Evolutionary conservation across 2,329 filamentous ascomycete species (phyloP).

Genomic region (Zarea fungicola): DNA sequence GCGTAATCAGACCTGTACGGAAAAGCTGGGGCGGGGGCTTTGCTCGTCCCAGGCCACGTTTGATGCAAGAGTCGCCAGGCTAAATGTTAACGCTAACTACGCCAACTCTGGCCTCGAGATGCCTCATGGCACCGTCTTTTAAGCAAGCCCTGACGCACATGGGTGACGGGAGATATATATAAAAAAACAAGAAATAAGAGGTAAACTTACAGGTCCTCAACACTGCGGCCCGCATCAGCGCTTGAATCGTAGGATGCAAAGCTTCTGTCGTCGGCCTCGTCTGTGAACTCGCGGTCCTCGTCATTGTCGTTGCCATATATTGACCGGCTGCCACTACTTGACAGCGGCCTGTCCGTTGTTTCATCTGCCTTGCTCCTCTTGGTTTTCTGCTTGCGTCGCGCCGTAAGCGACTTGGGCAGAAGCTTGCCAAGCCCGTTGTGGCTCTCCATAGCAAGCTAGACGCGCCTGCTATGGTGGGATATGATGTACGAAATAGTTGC

Average conservation of each 20-base stretch:
- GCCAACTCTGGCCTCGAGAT: background rate
- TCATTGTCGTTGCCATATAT: constrained; percentile 21
- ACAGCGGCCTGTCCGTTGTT: constrained; percentile 14
- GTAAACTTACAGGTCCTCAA: constrained; percentile 22
- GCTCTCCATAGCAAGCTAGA: constrained; percentile 6
- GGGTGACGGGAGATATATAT: constrained; percentile 16
- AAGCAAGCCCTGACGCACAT: constrained; percentile 11
- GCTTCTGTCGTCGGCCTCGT: constrained; percentile 28
- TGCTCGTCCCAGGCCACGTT: background rate
- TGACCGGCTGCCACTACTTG: constrained; percentile 16
- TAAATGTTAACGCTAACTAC: background rate
- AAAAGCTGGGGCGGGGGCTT: constrained; percentile 1
- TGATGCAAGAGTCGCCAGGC: background rate
- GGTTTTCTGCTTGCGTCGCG: constrained; percentile 45
- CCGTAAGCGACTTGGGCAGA: constrained; percentile 45
- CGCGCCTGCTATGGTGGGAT: background rate
- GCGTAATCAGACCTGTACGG: constrained; percentile 8
- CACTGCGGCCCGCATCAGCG: constrained; percentile 20
- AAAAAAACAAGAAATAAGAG: constrained; percentile 13
- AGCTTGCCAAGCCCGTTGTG: constrained; percentile 43
- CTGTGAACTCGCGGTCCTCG: constrained; percentile 28
- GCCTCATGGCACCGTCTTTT: background rate
- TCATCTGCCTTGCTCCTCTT: constrained; percentile 31
- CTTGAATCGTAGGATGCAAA: constrained; percentile 32
- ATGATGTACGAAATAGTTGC: background rate